Conservation (phyloP, 352 stramenopile species). For the Globisporangium middletonii region DNA sequence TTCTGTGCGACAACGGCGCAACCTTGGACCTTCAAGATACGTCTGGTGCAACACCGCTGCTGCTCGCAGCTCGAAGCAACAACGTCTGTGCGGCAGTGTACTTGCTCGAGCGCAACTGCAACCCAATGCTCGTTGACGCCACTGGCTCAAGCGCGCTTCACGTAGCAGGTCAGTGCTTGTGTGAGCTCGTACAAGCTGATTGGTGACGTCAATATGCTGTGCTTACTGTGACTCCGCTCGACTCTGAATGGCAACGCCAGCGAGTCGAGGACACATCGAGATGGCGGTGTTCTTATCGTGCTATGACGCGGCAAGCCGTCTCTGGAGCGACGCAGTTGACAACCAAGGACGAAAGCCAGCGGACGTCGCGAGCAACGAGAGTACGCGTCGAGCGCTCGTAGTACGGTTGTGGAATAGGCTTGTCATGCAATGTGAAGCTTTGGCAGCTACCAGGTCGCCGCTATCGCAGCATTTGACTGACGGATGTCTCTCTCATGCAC, state of each 20-base stretch:
- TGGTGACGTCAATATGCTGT: neutral
- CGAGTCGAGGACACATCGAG: conserved; percentile 20
- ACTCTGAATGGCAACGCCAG: conserved; percentile 11
- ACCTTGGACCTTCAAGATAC: conserved; percentile 35
- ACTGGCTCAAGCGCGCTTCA: conserved; percentile 39
- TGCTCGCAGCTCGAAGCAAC: conserved; percentile 25
- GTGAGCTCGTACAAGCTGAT: neutral
- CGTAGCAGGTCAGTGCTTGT: conserved; percentile 22
- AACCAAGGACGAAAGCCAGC: conserved; percentile 31
- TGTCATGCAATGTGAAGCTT: neutral
- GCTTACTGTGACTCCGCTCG: neutral
- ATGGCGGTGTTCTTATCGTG: conserved; percentile 32
- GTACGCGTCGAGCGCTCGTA: conserved; percentile 18
- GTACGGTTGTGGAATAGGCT: conserved; percentile 13
- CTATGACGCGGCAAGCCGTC: conserved; percentile 36
- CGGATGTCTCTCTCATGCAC: neutral
- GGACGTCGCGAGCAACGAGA: conserved; percentile 25
- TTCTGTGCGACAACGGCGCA: conserved; percentile 24
- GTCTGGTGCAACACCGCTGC: conserved; percentile 29
- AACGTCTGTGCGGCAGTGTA: conserved; percentile 17
- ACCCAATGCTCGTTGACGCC: conserved; percentile 23
- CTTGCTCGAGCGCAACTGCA: conserved; percentile 28
- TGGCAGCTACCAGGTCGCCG: neutral
- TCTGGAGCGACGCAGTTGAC: conserved; percentile 27
- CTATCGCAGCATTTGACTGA: neutral